Conservation (phyloP, 306 rosid species). For the Alnus glutinosa region DNA sequence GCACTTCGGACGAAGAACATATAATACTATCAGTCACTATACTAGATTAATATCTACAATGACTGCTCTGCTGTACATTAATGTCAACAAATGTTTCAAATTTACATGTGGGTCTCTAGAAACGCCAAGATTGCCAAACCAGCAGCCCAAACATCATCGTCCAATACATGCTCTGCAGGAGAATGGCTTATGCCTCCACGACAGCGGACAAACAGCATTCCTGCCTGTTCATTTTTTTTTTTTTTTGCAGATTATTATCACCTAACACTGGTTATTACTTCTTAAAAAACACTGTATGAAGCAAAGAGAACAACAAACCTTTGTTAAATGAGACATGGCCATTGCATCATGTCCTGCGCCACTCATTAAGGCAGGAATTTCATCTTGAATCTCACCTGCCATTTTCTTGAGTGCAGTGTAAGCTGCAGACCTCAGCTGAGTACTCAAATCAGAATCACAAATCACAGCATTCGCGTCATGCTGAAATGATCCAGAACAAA, state of each 20-base stretch:
- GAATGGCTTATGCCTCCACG: slow-evolving; percentile 96
- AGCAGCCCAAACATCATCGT: slow-evolving; percentile 81
- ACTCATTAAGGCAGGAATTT: slow-evolving; percentile 80
- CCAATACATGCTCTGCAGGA: slow-evolving; percentile 79
- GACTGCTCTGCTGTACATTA: slow-evolving; percentile 24
- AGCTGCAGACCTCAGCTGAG: slow-evolving; percentile 72
- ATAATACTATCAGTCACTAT: no score
- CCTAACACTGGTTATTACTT: neutral
- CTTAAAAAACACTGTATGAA: neutral
- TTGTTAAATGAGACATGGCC: slow-evolving; percentile 90
- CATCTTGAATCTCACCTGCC: slow-evolving; percentile 70
- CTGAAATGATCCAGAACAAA: slow-evolving; percentile 39
- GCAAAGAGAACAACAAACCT: slow-evolving; percentile 46
- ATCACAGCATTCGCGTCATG: slow-evolving; percentile 91
- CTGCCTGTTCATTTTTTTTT: slow-evolving; percentile 51
- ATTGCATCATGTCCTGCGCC: slow-evolving; percentile 98
- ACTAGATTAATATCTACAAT: slow-evolving; percentile 4
- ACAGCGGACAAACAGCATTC: slow-evolving; percentile 90
- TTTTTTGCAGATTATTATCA: slow-evolving; percentile 21
- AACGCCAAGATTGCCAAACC: slow-evolving; percentile 71
- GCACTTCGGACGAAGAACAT: no score
- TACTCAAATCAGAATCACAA: slow-evolving; percentile 73
- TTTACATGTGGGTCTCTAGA: slow-evolving; percentile 50
- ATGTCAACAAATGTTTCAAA: slow-evolving; percentile 20
- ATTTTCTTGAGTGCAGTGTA: slow-evolving; percentile 61